Conservation (phyloP, 805 yeast genomes). For the Saccharomycopsis selenospora region DNA sequence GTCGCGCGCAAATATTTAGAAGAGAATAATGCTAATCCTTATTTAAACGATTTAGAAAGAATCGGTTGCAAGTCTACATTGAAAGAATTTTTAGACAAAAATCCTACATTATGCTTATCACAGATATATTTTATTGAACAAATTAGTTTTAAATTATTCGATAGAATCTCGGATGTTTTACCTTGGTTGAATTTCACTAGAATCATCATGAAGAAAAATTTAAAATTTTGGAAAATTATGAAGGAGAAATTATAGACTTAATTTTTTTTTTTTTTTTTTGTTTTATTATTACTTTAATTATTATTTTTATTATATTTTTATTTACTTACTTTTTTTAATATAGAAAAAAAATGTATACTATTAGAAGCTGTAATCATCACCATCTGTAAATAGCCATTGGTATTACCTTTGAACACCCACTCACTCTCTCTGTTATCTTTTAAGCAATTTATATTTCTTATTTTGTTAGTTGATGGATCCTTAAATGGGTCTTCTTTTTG, state of each 20-base stretch:
- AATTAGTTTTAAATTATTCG: conserved; percentile 74
- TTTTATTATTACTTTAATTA: no score
- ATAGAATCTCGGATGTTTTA: conserved; percentile 48
- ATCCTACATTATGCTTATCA: conserved; percentile 53
- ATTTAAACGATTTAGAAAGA: conserved; percentile 20
- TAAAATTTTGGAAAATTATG: conserved; percentile 44
- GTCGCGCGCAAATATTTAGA: conserved; percentile 16
- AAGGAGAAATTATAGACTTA: neutral
- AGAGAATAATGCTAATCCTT: conserved; percentile 27
- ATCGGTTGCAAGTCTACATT: conserved; percentile 32
- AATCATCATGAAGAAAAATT: conserved; percentile 47
- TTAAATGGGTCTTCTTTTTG: no score
- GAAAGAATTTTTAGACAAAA: conserved; percentile 37
- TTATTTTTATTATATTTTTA: no score
- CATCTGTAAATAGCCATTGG: no score
- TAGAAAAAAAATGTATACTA: no score
- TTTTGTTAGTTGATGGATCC: no score
- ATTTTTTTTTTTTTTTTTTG: neutral
- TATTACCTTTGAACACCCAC: no score
- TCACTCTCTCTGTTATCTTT: no score
- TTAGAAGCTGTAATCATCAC: no score
- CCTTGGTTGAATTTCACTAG: conserved; percentile 55
- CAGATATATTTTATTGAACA: conserved; percentile 78
- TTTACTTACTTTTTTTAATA: no score
- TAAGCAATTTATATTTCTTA: no score